These are phyloP conservation scores for Kluyveromyces dobzhanskii DNA, from an alignment of 805 yeast species.

Conservation along the genomic window DNA sequence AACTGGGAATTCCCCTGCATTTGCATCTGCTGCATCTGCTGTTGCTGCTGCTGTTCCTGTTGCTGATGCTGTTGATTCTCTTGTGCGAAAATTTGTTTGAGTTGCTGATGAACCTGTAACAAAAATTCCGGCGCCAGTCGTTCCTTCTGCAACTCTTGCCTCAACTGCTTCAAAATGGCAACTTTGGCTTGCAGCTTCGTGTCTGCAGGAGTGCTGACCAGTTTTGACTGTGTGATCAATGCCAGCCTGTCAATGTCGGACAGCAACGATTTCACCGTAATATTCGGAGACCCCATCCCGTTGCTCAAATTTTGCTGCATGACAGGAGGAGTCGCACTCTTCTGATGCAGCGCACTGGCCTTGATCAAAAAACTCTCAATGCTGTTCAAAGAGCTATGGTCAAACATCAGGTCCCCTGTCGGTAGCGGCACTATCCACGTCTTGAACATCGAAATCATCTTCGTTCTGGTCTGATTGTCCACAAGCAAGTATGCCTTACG, in stretches of 20 bases:
- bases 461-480: conserved; percentile 63
- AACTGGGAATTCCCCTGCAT: conserved; percentile 4
- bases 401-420: conserved; percentile 53
- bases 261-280: conserved; percentile 24
- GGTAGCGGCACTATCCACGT: conserved; percentile 70
- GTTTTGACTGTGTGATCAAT: conserved; percentile 27
- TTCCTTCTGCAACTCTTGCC: conserved; percentile 28
- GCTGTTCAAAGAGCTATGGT: conserved; percentile 54
- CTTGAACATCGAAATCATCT: conserved; percentile 67
- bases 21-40: conserved; percentile 13
- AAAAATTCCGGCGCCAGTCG: conserved; percentile 26
- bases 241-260: conserved; percentile 31
- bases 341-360: conserved; percentile 42
- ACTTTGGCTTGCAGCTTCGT: conserved; percentile 26
- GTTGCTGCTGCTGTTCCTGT: conserved; percentile 19
- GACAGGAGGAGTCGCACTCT: conserved; percentile 22
- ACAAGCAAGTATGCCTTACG: conserved; percentile 73
- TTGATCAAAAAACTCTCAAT: conserved; percentile 67
- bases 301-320: conserved; percentile 5
- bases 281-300: not conserved
- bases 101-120: conserved; percentile 32
- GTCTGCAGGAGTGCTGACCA: conserved; percentile 27
- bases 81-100: conserved; percentile 34
- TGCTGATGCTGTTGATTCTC: conserved; percentile 27
- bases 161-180: conserved; percentile 30